Conservation (phyloP, 306 rosid species). For the Spatholobus suberectus region DNA sequence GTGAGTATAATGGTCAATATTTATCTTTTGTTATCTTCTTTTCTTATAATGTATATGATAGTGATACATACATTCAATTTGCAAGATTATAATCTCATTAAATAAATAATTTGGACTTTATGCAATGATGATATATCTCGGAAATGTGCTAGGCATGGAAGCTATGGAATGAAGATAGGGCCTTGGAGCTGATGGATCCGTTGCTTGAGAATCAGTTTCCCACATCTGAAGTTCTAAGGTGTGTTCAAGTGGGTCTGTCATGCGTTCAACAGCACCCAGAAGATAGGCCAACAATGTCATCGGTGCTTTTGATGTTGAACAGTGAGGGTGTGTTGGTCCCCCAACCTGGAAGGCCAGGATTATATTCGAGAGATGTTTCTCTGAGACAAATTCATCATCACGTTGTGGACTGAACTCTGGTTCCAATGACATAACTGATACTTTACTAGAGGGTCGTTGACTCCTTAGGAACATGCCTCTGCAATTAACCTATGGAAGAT, state of each 20-base stretch:
- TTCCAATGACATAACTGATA: constrained; percentile 45
- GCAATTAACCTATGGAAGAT: not conserved
- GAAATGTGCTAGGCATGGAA: constrained; percentile 62
- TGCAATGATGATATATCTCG: not conserved
- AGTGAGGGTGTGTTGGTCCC: constrained; percentile 45
- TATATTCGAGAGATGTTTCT: constrained; percentile 50
- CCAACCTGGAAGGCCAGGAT: constrained; percentile 54
- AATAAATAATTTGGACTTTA: too few species aligned
- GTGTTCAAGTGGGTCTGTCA: constrained; percentile 59
- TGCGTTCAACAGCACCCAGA: constrained; percentile 61
- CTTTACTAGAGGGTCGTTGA: constrained; percentile 45
- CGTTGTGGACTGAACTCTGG: constrained; percentile 26
- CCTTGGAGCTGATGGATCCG: constrained; percentile 56
- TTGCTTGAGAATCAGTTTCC: constrained; percentile 34
- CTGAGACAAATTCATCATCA: constrained; percentile 47
- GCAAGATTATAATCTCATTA: too few species aligned
- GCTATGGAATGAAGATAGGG: constrained; percentile 61
- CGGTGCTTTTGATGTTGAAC: constrained; percentile 54
- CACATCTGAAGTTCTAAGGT: constrained; percentile 40
- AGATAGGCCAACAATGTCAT: constrained; percentile 66
- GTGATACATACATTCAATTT: not conserved
- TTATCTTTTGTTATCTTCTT: not conserved
- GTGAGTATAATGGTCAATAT: constrained; percentile 41
- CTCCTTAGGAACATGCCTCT: not conserved
- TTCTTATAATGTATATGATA: not conserved